phyloP scores from a whole-genome alignment of 306 rosid species.

The Nissolia schottii region DNA sequence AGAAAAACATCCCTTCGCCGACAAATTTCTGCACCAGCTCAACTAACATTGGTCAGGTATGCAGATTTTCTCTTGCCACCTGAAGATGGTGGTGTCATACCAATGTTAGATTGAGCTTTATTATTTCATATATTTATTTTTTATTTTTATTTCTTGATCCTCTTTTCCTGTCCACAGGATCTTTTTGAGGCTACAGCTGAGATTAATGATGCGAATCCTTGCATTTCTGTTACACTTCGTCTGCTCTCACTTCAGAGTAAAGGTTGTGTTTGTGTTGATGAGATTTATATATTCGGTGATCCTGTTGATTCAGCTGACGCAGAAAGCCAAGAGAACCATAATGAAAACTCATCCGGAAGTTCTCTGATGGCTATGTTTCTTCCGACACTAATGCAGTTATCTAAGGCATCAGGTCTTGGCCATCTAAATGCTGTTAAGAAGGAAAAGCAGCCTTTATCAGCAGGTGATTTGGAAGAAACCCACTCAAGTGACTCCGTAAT shows the following conservation, averaged over 20 bases:
- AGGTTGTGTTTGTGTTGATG: slow-evolving; percentile 61
- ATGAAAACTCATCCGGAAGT: slow-evolving; percentile 46
- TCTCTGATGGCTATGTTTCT: slow-evolving; percentile 84
- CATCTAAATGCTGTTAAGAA: slow-evolving; percentile 35
- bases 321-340: slow-evolving; percentile 38
- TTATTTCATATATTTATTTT: no score
- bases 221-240: slow-evolving; percentile 72
- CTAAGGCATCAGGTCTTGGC: slow-evolving; percentile 47
- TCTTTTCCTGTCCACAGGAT: slow-evolving; percentile 45
- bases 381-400: slow-evolving; percentile 71
- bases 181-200: slow-evolving; percentile 88
- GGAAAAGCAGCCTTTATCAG: slow-evolving; percentile 29
- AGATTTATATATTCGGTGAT: slow-evolving; percentile 76
- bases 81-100: background rate
- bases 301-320: slow-evolving; percentile 53
- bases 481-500: slow-evolving; percentile 31
- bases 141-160: slow-evolving; percentile 15
- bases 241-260: slow-evolving; percentile 77
- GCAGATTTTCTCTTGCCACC: slow-evolving; percentile 2
- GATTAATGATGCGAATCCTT: slow-evolving; percentile 67
- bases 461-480: slow-evolving; percentile 25
- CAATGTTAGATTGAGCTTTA: slow-evolving; percentile 5
- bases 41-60: slow-evolving; percentile 43
- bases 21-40: slow-evolving; percentile 18
- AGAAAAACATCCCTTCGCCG: slow-evolving; percentile 3